phyloP scores from a whole-genome alignment of 768 basidiomycete genomes.

The Lactarius sp. region DNA sequence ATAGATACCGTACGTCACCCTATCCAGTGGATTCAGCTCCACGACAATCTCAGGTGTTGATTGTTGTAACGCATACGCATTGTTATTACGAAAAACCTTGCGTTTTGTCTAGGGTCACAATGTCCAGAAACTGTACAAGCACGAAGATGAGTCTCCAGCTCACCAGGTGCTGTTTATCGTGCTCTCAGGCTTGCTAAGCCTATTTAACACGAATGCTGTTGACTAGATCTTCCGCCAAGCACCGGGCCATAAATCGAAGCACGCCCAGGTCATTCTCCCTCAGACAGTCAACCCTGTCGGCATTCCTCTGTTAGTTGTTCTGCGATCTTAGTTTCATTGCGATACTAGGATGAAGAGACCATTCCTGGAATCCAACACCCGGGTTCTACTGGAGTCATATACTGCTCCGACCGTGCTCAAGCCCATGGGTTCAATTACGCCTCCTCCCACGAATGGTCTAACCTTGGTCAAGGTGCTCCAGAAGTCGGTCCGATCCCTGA shows the following conservation, averaged over 20 bases:
- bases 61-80: conserved; percentile 28
- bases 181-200: background rate
- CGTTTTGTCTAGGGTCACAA: conserved; percentile 54
- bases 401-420: conserved; percentile 92
- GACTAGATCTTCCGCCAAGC: conserved; percentile 69
- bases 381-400: conserved; percentile 61
- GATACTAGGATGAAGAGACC: conserved; percentile 77
- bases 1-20: conserved; percentile 39
- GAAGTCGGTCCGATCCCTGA: conserved; percentile 83
- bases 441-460: conserved; percentile 75
- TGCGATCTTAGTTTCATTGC: background rate
- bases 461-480: conserved; percentile 89
- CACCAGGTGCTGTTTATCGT: conserved; percentile 53
- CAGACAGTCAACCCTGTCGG: conserved; percentile 67
- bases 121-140: conserved; percentile 59
- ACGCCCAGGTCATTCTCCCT: conserved; percentile 40
- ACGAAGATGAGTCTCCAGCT: conserved; percentile 84
- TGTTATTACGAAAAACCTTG: background rate
- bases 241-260: conserved; percentile 62
- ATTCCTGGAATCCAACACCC: conserved; percentile 85
- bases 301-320: conserved; percentile 8
- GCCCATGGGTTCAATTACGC: conserved; percentile 89
- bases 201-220: background rate
- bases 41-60: conserved; percentile 15
- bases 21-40: conserved; percentile 18